Evolutionary conservation across 768 basidiomycete genomes (phyloP), one percentile per base, ranked within the genome.

Genomic region (Russula sp.): DNA sequence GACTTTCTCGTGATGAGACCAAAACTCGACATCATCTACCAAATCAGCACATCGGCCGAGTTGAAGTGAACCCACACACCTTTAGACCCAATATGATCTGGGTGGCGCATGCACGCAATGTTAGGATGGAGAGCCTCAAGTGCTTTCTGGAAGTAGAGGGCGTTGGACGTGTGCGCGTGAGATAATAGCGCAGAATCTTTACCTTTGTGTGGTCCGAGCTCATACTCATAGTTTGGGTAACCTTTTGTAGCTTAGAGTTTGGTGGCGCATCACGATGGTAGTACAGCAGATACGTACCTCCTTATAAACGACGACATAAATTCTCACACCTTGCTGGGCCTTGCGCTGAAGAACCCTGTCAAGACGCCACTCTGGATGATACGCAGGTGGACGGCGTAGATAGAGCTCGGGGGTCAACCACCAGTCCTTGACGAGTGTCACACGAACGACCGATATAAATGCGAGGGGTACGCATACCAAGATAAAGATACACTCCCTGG

Each of bases 321-420:
- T 77, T 74, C 88, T 92, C 62, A 98, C 97, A 24, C 96, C 97
- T 70, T 96, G 78, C 71, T 92, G 80, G 0, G 97, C 97, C 76
- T 98, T 98, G 58, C 88, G 83, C 75, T 90, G 79, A 56, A 98
- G 79, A 14, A 98, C 72, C 38, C 85, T 78, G 73, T 99, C 97
- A 30, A 99, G 81, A 28, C 97, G 83, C 85, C 88, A 99, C 75
- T 97, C 87, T 7, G 88, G 87, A 72, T 92, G 81, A 69, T 85
- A 76, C 0, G 92, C 90, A 7, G 95, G 88, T 1, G 96, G 97
- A 13, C 97, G 90, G 58, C 96, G 88, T 42, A 98, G 87, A 76
- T 93, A 97, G 3, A 98, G 77, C 73, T 98, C 96, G 1, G 96
- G 96, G 0, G 91, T 90, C 65, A 98, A 83, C 94, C 94, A 95